Base-by-base conservation (phyloP, 805 yeast species). In the Wickerhamomyces silvicola region DNA sequence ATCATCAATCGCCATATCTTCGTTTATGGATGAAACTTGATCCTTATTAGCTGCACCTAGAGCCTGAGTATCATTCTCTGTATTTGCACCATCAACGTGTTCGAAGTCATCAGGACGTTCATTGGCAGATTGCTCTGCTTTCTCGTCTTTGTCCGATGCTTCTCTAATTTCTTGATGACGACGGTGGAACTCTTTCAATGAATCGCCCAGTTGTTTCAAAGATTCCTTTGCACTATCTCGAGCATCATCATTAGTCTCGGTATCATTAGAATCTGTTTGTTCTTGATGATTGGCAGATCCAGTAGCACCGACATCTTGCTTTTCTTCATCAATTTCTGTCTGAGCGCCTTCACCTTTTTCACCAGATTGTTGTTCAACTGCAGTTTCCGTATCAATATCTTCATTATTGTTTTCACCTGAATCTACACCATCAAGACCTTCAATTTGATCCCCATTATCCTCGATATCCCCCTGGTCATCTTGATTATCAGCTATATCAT, bases 151-250 rank as follows among this genome's bases (percentile, higher is more conserved):
- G 21, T 63, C 59, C 3, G 70, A 59, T 8, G 83, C 75, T 42
- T 84, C 88, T 43, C 78, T 68, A 39, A 92, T 90, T 46, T 87
- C 96, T 54, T 84, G 86, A 41, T 82, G 78, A 46, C 95, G 81
- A 52, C 85, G 81, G 53, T 90, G 94, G 60, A 82, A 90, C 51
- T 88, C 95, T 46, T 90, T 84, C 60, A 88, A 54, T 1, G 95
- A 75, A 57, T 88, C 97, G 32, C 98, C 97, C 10, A 92, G 68
- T 52, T 87, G 87, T 54, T 83, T 83, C 58, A 90, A 64, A 0
- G 94, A 76, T 46, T 86, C 87, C 36, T 72, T 70, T 24, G 84
- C 86, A 46, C 70, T 70, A 32, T 81, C 79, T 33, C 85, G 63
- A 13, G 83, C 75, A 13, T 67, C 62, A 36, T 73, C 79, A 24